phyloP scores from a whole-genome alignment of 139 green algal species.

The Micractinium conductrix region DNA sequence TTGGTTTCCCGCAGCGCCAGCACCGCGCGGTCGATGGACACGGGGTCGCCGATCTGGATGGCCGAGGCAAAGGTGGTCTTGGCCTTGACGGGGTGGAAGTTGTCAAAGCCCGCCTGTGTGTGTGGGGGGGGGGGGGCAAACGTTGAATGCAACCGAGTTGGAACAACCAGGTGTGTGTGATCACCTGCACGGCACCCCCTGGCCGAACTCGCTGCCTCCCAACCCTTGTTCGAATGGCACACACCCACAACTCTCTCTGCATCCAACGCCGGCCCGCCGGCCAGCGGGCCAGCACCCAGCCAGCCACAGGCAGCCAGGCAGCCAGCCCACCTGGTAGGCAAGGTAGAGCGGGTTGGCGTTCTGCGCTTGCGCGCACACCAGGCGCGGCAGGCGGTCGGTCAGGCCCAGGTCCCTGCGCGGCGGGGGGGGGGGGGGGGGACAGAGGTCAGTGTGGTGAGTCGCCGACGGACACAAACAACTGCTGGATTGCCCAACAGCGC shows the following conservation, averaged over 20 bases:
- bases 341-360: constrained; percentile 99
- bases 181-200: too few relatives aligned
- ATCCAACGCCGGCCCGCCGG: too few relatives aligned
- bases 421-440: background rate
- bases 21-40: constrained; percentile 98
- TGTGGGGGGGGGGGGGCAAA: constrained; percentile 18
- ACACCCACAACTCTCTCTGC: too few relatives aligned
- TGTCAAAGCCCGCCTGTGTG: constrained; percentile 59
- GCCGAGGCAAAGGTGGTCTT: constrained; percentile 95
- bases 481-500: background rate
- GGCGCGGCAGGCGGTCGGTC: constrained; percentile 88
- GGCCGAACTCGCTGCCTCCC: too few relatives aligned
- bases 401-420: constrained; percentile 94
- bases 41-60: constrained; percentile 99
- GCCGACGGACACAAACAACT: background rate
- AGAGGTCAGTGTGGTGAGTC: background rate
- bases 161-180: too few relatives aligned
- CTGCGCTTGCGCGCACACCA: constrained; percentile 88
- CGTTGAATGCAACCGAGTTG: too few relatives aligned
- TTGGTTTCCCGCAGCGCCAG: constrained; percentile 90
- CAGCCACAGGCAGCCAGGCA: too few relatives aligned
- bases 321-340: constrained; percentile 89
- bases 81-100: constrained; percentile 93
- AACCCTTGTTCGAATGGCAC: too few relatives aligned
- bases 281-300: too few relatives aligned